Percentiles rank a stretch among this genome's conserved stretches.
phyloP scores from a whole-genome alignment of 306 rosid genomes.

The Cajanus cajan region DNA sequence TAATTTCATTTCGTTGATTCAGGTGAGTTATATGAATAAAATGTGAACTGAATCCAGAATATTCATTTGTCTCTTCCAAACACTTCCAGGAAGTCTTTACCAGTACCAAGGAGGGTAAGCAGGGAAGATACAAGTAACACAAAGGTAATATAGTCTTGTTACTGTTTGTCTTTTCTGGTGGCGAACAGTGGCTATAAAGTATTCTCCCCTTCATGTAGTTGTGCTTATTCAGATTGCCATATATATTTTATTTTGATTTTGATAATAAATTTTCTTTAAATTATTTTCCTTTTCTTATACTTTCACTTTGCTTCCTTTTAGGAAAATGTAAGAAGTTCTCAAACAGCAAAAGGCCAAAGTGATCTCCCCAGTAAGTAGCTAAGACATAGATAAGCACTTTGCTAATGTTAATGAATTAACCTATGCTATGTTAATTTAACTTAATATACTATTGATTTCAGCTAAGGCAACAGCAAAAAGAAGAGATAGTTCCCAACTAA shows the following conservation, averaged over 20 bases:
- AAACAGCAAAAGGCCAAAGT: slow-evolving; percentile 35
- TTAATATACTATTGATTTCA: slow-evolving; percentile 36
- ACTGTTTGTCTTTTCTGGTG: background rate
- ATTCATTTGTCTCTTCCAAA: slow-evolving; percentile 32
- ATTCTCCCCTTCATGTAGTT: background rate
- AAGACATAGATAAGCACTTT: slow-evolving; percentile 6
- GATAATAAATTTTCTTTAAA: background rate
- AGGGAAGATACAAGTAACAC: slow-evolving; percentile 38
- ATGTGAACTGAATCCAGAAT: slow-evolving; percentile 22
- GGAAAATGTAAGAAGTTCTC: slow-evolving; percentile 60
- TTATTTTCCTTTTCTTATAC: slow-evolving; percentile 18
- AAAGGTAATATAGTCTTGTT: slow-evolving; percentile 47
- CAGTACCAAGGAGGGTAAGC: slow-evolving; percentile 53
- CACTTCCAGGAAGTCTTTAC: slow-evolving; percentile 69
- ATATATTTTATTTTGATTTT: background rate
- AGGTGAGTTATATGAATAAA: slow-evolving; percentile 19
- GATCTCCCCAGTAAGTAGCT: slow-evolving; percentile 47
- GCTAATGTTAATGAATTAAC: slow-evolving; percentile 3
- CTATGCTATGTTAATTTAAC: slow-evolving; percentile 6
- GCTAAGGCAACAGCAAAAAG: slow-evolving; percentile 48
- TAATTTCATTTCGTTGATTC: slow-evolving; percentile 9
- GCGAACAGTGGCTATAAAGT: background rate
- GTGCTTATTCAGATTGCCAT: slow-evolving; percentile 2
- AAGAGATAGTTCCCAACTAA: slow-evolving; percentile 43
- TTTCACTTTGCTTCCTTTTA: slow-evolving; percentile 35